These are phyloP conservation scores for Pythium plurisporium DNA, from an alignment of 352 stramenopile genomes.

Conservation along the genomic window DNA sequence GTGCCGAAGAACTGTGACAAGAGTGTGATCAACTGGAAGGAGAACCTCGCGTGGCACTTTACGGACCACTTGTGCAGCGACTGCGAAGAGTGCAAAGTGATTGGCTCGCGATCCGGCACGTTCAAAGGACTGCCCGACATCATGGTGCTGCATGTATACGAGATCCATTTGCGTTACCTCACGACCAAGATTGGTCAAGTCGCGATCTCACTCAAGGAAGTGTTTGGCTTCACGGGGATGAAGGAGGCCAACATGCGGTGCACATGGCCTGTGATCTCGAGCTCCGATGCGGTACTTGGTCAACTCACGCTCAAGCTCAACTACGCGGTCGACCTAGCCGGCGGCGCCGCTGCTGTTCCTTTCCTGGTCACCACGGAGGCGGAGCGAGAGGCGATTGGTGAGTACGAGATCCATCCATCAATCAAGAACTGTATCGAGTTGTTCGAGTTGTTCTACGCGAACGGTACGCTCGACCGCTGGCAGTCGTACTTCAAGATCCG, in stretches of 20 bases:
- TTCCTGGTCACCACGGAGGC: conserved; percentile 68
- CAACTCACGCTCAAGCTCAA: conserved; percentile 61
- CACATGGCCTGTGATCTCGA: conserved; percentile 71
- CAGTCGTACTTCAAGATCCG: conserved; percentile 63
- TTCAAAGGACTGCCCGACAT: conserved; percentile 77
- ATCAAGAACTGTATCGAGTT: conserved; percentile 51
- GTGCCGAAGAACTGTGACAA: conserved; percentile 62
- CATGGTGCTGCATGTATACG: conserved; percentile 79
- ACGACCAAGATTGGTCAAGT: conserved; percentile 83
- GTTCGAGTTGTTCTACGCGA: conserved; percentile 65
- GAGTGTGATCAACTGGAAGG: conserved; percentile 66
- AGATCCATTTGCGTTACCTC: conserved; percentile 76
- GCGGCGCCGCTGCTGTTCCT: conserved; percentile 36
- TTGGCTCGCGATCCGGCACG: conserved; percentile 51
- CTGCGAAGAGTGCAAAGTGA: conserved; percentile 57
- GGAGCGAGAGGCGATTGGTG: conserved; percentile 63
- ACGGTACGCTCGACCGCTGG: conserved; percentile 44
- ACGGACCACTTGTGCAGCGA: conserved; percentile 69
- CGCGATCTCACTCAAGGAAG: conserved; percentile 63
- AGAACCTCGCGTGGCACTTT: conserved; percentile 75
- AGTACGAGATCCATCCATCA: conserved; percentile 55
- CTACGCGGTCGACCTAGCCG: conserved; percentile 57
- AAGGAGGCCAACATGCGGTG: conserved; percentile 48
- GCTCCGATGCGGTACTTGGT: conserved; percentile 59
- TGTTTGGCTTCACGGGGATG: conserved; percentile 75